A percentile compares a stretch with the other conserved stretches of the same genome.
Conservation (phyloP, 2,329 filamentous ascomycete genomes). For the Nectriaceae sp. region DNA sequence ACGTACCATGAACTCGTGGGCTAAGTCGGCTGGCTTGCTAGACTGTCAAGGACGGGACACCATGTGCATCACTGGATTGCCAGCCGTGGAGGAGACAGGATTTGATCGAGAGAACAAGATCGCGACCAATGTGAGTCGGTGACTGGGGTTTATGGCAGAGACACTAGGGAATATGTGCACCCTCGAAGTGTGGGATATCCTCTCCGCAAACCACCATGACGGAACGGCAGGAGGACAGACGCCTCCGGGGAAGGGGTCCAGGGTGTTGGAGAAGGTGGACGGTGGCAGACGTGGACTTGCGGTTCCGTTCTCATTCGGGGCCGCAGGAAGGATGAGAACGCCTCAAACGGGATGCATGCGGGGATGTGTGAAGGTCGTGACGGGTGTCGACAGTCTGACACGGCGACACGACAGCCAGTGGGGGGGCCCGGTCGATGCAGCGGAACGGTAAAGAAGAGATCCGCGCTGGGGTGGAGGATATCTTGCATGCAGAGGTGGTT, state of each 20-base stretch:
- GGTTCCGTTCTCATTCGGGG: slow-evolving; percentile 2
- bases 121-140: no score
- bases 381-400: slow-evolving; percentile 5
- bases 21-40: no score
- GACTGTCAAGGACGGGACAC: background rate
- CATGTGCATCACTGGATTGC: background rate
- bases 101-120: no score
- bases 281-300: slow-evolving; percentile 8
- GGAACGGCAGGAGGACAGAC: background rate
- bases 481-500: background rate
- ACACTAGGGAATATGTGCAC: no score
- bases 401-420: background rate
- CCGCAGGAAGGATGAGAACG: background rate
- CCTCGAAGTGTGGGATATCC: background rate
- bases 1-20: no score
- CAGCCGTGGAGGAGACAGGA: background rate
- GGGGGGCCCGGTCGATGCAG: background rate
- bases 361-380: background rate
- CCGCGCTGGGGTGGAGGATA: background rate
- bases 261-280: background rate
- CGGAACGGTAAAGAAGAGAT: background rate
- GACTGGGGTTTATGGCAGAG: no score
- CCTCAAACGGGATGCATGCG: background rate
- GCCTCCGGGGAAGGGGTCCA: slow-evolving; percentile 1
- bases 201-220: background rate